Evolutionary conservation across 2,329 filamentous ascomycete species (phyloP).

Genomic region (Cladorrhinum sp.): DNA sequence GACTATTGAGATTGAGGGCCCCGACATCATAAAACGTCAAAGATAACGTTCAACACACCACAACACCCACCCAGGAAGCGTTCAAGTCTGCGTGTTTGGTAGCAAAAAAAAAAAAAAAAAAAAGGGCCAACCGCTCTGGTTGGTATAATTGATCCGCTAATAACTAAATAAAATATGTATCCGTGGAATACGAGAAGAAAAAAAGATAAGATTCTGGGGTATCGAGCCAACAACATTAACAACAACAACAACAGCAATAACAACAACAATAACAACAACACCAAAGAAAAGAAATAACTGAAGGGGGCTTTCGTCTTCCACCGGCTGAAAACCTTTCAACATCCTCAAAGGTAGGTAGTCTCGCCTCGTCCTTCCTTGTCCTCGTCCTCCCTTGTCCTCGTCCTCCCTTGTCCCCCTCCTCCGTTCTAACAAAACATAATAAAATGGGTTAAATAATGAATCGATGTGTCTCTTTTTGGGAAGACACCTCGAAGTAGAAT

Average conservation of each 20-base stretch:
- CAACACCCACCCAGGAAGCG: too few relatives aligned
- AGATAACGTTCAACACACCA: too few relatives aligned
- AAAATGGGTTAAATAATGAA: neutral
- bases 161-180: neutral
- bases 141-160: neutral
- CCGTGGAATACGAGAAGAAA: neutral
- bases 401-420: neutral
- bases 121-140: too few relatives aligned
- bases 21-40: too few relatives aligned
- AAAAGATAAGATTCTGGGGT: conserved; percentile 14
- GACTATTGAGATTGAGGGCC: too few relatives aligned
- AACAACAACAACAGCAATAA: neutral
- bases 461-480: neutral
- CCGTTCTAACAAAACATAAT: neutral
- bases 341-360: too few relatives aligned
- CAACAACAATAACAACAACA: too few relatives aligned
- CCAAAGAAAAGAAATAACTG: conserved; percentile 1
- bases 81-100: too few relatives aligned
- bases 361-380: neutral
- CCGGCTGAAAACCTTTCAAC: neutral
- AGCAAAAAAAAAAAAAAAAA: too few relatives aligned
- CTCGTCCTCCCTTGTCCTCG: neutral
- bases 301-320: neutral
- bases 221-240: conserved; percentile 20
- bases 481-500: neutral